Base-by-base conservation (phyloP, 2,329 filamentous ascomycete species). In the Sporothrix humicola region DNA sequence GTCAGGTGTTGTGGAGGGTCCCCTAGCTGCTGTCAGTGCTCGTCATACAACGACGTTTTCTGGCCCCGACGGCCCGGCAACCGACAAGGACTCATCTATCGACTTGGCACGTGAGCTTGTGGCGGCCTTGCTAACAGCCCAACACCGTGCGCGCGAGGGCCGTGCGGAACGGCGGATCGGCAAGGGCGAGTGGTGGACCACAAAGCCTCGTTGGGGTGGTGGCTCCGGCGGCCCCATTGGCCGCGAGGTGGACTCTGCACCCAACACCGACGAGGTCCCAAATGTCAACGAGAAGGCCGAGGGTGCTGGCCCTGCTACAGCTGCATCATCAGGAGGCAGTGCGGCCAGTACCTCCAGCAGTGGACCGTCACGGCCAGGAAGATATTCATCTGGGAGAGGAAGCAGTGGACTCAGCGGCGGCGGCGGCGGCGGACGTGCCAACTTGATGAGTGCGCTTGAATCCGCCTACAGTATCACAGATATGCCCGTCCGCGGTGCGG, bases 91-190 rank as follows among this genome's bases (percentile, higher is more conserved):
- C 56, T 87, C 91, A 73, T 82, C 87, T 44, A 83, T 90, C 56
- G 91, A 92, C 78, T 83, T 91, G 26, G 87, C 87, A 0, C 84
- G 89, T 48, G 90, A 92, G 79, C 79, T 91, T 0, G 82, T 90
- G 42, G 88, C 89, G 3, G 86, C 88, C 0, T 82, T 92, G 3
- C 82, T 90, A 65, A 89, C 89, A 8, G 90, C 90, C 0, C 90
- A 92, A 78, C 89, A 91, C 75, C 87, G 90, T 20, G 84, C 86
- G 12, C 87, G 89, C 15, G 85, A 90, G 76, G 87, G 87, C 46
- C 87, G 84, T 73, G 80, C 80, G 0, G 90, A 91, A 79, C 84
- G 83, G 69, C 84, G 87, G 0, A 85, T 90, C 73, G 89, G 89
- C 1, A 84, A 89, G 71, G 86, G 83, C 20, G 82, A 86, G 74